Conservation (phyloP, 169 alveolate species). For the Amoebophrya sp. region DNA sequence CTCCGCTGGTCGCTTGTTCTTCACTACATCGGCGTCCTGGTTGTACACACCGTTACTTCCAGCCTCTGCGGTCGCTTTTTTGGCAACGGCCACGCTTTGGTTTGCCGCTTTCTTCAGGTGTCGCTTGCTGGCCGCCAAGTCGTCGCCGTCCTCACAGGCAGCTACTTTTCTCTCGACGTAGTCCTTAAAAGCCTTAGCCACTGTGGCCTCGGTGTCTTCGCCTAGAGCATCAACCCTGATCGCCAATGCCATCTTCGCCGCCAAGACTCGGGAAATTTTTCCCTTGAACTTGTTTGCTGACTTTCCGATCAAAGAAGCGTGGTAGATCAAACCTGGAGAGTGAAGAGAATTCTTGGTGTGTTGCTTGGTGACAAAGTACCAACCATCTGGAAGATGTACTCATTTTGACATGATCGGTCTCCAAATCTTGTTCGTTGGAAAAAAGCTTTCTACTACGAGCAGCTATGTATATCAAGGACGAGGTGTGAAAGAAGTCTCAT, state of each 20-base stretch:
- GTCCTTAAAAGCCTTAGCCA: conserved; percentile 43
- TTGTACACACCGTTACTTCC: conserved; percentile 39
- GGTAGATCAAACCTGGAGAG: conserved; percentile 75
- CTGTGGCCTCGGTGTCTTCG: conserved; percentile 46
- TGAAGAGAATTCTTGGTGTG: neutral
- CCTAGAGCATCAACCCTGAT: conserved; percentile 94
- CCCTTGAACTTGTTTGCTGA: conserved; percentile 93
- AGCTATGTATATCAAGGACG: too few species aligned
- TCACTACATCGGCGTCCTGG: conserved; percentile 41
- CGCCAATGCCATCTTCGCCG: conserved; percentile 96
- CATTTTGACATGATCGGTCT: too few species aligned
- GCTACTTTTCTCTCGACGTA: conserved; percentile 47
- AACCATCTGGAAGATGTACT: too few species aligned
- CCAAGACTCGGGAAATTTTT: conserved; percentile 92
- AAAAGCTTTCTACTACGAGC: too few species aligned
- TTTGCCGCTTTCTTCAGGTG: neutral
- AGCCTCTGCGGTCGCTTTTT: conserved; percentile 20
- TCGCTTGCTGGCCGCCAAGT: neutral
- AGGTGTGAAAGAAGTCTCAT: too few species aligned
- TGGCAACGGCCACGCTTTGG: neutral
- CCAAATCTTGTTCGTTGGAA: too few species aligned
- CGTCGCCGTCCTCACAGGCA: conserved; percentile 38
- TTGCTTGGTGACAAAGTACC: too few species aligned
- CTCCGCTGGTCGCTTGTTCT: neutral
- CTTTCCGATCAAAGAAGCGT: conserved; percentile 96